Base-by-base conservation (phyloP, 805 yeast genomes). In the Metschnikowia reukaufii region DNA sequence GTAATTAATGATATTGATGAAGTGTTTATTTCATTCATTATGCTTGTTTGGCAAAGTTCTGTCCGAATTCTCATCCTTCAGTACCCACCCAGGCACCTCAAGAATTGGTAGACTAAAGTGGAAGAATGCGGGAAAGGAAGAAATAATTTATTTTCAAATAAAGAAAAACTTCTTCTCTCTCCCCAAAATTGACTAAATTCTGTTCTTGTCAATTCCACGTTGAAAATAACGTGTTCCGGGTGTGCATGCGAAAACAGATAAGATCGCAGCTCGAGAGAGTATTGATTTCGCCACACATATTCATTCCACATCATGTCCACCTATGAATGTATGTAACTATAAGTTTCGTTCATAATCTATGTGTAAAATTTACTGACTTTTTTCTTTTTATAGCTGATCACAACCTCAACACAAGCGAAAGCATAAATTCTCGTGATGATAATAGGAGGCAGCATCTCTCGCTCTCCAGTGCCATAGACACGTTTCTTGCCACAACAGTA, bases 241-340 rank as follows among this genome's bases (percentile, higher is more conserved):
- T 32, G 41, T 42, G 46, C 46, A 42, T 36, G 46, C 21, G 33
- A n/a, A 25, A 18, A 23, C 39, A 16, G 38, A 31, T 31, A 31
- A 33, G 36, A 27, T 33, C 45, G 45, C 45, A n/a, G 27, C 9
- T 30, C 7, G 37, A 35, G 6, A 18, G 13, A 12, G 10, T 3
- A 25, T 12, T 12, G 37, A 36, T 20, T 10, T n/a, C 19, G 19
- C 4, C 13, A 6, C 31, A n/a, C 18, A 17, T 33, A 12, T 15
- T 30, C 31, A n/a, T 13, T 13, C 18, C 6, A 18, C 23, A 43
- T 17, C 29, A 69, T 72, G 77, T 68, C 77, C n/a, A 70, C 70
- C 34, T 72, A 72, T 58, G 76, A 72, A 64, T 68, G 77, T 71
- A 67, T 21, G 76, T 45, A 19, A 31, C 30, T 13, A 6, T 9